phyloP scores from a whole-genome alignment of 495 filamentous ascomycete species.

The Cercophora newfieldiana region DNA sequence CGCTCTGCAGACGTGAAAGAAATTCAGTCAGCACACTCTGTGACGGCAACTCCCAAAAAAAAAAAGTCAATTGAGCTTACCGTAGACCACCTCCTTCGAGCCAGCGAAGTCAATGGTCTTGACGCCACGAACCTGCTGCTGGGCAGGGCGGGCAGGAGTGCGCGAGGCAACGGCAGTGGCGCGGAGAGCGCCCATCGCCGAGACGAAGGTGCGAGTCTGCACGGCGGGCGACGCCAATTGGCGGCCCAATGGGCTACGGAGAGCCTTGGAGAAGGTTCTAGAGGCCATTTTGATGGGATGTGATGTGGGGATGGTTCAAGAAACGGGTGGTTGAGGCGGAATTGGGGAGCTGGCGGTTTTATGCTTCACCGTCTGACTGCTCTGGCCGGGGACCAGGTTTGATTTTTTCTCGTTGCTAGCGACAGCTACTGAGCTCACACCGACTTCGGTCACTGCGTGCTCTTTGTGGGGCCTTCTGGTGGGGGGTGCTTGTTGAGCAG shows the following conservation, averaged over 20 bases:
- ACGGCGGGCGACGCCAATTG: slow-evolving; percentile 66
- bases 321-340: slow-evolving; percentile 24
- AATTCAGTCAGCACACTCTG: slow-evolving; percentile 2
- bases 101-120: slow-evolving; percentile 97
- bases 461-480: slow-evolving; percentile 22
- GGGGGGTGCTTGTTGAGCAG: slow-evolving; percentile 13
- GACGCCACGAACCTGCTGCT: slow-evolving; percentile 71
- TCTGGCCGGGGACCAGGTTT: slow-evolving; percentile 25
- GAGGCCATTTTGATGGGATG: slow-evolving; percentile 73
- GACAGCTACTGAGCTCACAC: slow-evolving; percentile 25
- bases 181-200: slow-evolving; percentile 60
- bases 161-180: slow-evolving; percentile 54
- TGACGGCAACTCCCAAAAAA: background rate
- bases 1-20: slow-evolving; percentile 62
- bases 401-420: slow-evolving; percentile 20
- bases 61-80: slow-evolving; percentile 48
- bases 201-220: slow-evolving; percentile 69
- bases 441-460: slow-evolving; percentile 33
- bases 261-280: slow-evolving; percentile 75
- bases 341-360: slow-evolving; percentile 29
- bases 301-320: slow-evolving; percentile 36
- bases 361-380: slow-evolving; percentile 30
- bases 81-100: slow-evolving; percentile 86
- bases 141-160: slow-evolving; percentile 47
- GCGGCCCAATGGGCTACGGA: slow-evolving; percentile 71